Conservation (phyloP, 192 early-diverging fungal species). For the Podila epicladia region DNA sequence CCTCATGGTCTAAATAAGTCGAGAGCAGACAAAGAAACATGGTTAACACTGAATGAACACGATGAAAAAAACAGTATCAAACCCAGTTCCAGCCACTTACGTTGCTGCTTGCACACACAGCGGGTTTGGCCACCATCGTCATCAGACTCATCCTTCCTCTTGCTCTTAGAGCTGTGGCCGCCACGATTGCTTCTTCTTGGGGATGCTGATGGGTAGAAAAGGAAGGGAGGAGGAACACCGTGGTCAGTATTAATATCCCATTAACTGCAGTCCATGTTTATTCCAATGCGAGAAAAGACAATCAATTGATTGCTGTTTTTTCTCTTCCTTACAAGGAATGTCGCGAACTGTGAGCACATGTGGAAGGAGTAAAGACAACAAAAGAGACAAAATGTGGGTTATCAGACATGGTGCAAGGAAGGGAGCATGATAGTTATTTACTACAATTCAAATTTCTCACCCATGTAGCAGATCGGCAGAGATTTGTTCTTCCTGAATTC, state of each 20-base stretch:
- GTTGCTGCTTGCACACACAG: slow-evolving; percentile 61
- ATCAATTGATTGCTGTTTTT: too few species aligned
- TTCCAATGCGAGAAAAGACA: too few species aligned
- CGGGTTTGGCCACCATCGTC: slow-evolving; percentile 60
- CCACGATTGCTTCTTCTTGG: slow-evolving; percentile 45
- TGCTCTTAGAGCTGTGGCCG: slow-evolving; percentile 27
- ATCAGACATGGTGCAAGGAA: background rate
- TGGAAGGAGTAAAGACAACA: background rate
- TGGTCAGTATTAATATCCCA: too few species aligned
- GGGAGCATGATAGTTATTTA: background rate
- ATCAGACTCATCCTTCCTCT: slow-evolving; percentile 52
- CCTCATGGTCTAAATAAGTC: slow-evolving; percentile 53
- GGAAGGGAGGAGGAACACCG: background rate
- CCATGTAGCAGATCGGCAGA: slow-evolving; percentile 1
- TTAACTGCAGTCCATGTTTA: too few species aligned
- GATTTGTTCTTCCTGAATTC: too few species aligned
- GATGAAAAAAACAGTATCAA: too few species aligned
- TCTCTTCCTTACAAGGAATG: slow-evolving; percentile 3
- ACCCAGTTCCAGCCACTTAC: slow-evolving; percentile 34
- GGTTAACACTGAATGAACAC: background rate
- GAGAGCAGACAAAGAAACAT: background rate
- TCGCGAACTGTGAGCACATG: background rate
- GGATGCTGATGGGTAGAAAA: slow-evolving; percentile 9
- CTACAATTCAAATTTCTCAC: background rate
- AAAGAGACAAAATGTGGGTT: background rate